Conservation (phyloP, 768 basidiomycete genomes). For the Ramaria rubella region DNA sequence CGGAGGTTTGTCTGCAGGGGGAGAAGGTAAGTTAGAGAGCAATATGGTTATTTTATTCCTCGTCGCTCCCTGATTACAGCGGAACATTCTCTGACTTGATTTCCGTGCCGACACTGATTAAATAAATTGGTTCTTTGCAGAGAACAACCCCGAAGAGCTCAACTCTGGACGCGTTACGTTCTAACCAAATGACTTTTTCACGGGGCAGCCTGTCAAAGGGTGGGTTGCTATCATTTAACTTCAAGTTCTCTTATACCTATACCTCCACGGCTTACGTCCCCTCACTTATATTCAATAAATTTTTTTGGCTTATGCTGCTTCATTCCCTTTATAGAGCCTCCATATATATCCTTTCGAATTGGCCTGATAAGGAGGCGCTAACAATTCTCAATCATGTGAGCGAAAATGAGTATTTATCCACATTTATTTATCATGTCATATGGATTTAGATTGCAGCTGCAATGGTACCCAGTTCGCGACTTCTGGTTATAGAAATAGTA, state of each 20-base stretch:
- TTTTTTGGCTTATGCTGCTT: too few species aligned
- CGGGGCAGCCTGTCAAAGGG: constrained; percentile 7
- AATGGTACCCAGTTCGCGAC: constrained; percentile 4
- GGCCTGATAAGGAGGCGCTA: too few species aligned
- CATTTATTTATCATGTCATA: background rate
- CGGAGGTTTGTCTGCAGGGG: constrained; percentile 7
- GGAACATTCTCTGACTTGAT: background rate
- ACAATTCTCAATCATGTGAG: too few species aligned
- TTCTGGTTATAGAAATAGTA: constrained; percentile 4
- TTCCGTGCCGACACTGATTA: background rate
- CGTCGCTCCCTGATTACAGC: background rate
- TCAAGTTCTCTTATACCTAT: too few species aligned
- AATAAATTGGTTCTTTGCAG: background rate
- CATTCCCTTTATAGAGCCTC: too few species aligned
- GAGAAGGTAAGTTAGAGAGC: constrained; percentile 2
- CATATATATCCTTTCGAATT: too few species aligned
- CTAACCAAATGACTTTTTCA: constrained; percentile 8
- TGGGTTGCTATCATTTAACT: too few species aligned
- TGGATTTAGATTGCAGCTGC: constrained; percentile 9
- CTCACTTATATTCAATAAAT: too few species aligned
- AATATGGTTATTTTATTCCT: background rate
- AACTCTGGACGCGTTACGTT: background rate
- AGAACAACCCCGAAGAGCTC: constrained; percentile 2
- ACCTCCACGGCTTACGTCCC: background rate
- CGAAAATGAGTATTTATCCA: background rate